Percentiles rank a stretch among this genome's conserved stretches.
Conservation (phyloP, 805 yeast species). For the Wickerhamomyces silvicola region DNA sequence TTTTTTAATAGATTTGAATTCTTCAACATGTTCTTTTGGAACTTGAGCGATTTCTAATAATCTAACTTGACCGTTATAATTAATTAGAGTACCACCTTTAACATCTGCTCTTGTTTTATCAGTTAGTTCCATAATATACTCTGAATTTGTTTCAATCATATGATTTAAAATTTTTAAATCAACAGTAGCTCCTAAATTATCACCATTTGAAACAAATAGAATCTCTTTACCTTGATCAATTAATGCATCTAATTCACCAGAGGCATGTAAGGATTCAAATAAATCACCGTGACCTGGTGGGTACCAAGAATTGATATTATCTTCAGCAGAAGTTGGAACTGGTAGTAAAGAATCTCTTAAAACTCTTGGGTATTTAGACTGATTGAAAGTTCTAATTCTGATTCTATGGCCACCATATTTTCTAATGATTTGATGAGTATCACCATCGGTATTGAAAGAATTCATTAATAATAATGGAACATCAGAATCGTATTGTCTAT, state of each 20-base stretch:
- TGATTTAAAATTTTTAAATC: constrained; percentile 85
- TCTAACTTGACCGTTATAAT: constrained; percentile 91
- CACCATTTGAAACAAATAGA: constrained; percentile 95
- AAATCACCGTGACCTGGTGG: constrained; percentile 99
- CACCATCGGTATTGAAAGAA: constrained; percentile 95
- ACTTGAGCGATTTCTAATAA: constrained; percentile 96
- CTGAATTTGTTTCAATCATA: constrained; percentile 87
- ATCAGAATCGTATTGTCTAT: constrained; percentile 83
- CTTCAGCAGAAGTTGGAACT: constrained; percentile 73
- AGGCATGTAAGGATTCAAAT: constrained; percentile 80
- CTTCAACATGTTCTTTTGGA: constrained; percentile 97
- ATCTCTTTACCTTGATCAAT: constrained; percentile 92
- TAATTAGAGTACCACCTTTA: constrained; percentile 97
- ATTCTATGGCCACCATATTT: constrained; percentile 96
- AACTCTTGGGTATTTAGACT: constrained; percentile 95
- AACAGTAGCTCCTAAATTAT: constrained; percentile 97
- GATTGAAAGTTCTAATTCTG: constrained; percentile 92
- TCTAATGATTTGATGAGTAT: constrained; percentile 90
- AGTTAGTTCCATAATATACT: constrained; percentile 96
- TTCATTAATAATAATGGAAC: constrained; percentile 97
- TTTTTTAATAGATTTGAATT: constrained; percentile 94
- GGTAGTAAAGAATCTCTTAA: constrained; percentile 94
- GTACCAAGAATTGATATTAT: constrained; percentile 84
- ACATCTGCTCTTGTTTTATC: constrained; percentile 99
- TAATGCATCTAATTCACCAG: constrained; percentile 88